A percentile compares a stretch with the other conserved stretches of the same genome.
phyloP scores from a whole-genome alignment of 1,139 yeast genomes.

The Scheffersomyces lignicola region DNA sequence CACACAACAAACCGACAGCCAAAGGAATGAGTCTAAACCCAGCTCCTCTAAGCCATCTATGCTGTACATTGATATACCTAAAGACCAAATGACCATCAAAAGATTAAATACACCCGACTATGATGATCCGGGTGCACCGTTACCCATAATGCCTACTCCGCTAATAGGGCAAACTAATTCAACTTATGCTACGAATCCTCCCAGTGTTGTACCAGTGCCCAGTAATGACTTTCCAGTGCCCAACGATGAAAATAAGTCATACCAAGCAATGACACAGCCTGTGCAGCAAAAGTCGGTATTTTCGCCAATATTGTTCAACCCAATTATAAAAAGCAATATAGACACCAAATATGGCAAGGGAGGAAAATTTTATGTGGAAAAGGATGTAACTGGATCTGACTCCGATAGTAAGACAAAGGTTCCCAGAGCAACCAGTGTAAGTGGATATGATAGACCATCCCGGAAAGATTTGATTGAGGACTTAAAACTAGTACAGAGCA shows the following conservation, averaged over 20 bases:
- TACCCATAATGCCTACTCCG: constrained; percentile 65
- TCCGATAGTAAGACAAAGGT: constrained; percentile 20
- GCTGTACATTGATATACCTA: constrained; percentile 52
- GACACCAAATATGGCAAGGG: constrained; percentile 85
- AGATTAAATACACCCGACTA: constrained; percentile 51
- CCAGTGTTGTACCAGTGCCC: constrained; percentile 15
- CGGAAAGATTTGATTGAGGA: constrained; percentile 15
- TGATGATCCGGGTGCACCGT: constrained; percentile 81
- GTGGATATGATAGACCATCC: constrained; percentile 29
- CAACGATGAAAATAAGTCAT: constrained; percentile 10
- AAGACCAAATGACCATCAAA: constrained; percentile 53
- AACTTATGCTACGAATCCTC: constrained; percentile 15
- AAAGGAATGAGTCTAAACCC: background rate
- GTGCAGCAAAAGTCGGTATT: constrained; percentile 50
- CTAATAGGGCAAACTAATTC: constrained; percentile 28
- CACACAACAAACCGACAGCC: background rate
- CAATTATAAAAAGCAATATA: constrained; percentile 69
- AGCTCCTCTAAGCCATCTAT: too few relatives aligned
- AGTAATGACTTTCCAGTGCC: constrained; percentile 12
- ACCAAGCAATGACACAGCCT: constrained; percentile 10
- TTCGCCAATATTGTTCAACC: constrained; percentile 79
- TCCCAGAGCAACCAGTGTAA: constrained; percentile 44
- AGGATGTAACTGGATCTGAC: constrained; percentile 31
- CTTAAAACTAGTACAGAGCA: constrained; percentile 10
- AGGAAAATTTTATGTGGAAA: constrained; percentile 72